Percentiles rank a stretch among this genome's conserved stretches.
Evolutionary conservation across 1,139 yeast genomes (phyloP).

Genomic region (Kluyveromyces sp.): DNA sequence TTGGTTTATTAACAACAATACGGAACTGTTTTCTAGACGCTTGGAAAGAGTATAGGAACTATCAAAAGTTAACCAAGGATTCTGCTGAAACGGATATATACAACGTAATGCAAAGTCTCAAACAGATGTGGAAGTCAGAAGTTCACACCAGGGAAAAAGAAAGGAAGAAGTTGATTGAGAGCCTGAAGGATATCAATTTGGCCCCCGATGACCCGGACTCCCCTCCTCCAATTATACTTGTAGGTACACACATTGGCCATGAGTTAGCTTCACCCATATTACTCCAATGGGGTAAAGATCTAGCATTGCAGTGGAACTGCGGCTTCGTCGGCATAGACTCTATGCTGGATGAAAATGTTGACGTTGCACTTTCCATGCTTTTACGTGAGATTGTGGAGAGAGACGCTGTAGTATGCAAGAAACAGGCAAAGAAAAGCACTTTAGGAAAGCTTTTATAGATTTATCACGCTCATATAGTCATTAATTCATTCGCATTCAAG

Average conservation of each 20-base stretch:
- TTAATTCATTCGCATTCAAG: slow-evolving; percentile 4
- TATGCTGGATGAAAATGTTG: slow-evolving; percentile 42
- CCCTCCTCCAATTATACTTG: slow-evolving; percentile 62
- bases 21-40: slow-evolving; percentile 58
- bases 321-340: slow-evolving; percentile 58
- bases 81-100: slow-evolving; percentile 64
- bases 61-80: slow-evolving; percentile 47
- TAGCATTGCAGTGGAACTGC: slow-evolving; percentile 56
- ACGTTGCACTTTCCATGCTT: slow-evolving; percentile 48
- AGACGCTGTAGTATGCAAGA: slow-evolving; percentile 16
- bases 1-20: slow-evolving; percentile 42
- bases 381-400: slow-evolving; percentile 53
- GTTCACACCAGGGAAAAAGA: slow-evolving; percentile 22
- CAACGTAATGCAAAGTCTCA: slow-evolving; percentile 50
- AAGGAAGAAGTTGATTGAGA: slow-evolving; percentile 20
- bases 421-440: slow-evolving; percentile 9
- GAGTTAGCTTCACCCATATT: slow-evolving; percentile 52
- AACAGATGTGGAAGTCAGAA: slow-evolving; percentile 48
- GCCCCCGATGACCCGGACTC: slow-evolving; percentile 46
- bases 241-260: slow-evolving; percentile 55
- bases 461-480: slow-evolving; percentile 1
- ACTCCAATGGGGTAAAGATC: slow-evolving; percentile 46
- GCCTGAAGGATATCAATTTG: slow-evolving; percentile 24
- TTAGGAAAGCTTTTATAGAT: slow-evolving; percentile 3
- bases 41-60: slow-evolving; percentile 59